Base-by-base conservation (phyloP, 2,329 filamentous ascomycete genomes). In the Chaetomium sp. region DNA sequence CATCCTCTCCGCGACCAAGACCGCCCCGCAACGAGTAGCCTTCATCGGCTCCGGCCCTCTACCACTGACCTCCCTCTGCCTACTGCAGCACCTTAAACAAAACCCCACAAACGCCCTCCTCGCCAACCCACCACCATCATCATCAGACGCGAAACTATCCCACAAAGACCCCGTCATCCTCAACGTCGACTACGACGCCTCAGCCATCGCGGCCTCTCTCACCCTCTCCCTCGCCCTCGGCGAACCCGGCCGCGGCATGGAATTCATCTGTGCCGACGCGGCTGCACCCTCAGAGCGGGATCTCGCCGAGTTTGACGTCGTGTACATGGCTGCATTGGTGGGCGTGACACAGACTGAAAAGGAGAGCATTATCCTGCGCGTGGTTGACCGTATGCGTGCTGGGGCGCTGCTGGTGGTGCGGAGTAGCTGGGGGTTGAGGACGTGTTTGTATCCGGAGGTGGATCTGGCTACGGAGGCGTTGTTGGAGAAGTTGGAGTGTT, bases 1-100 rank as follows among this genome's bases (percentile, higher is more conserved):
- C 7, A 66, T 79, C 4, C 57, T 66, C 10, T 68, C 72, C 4
- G 72, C 72, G 14, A 61, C 68, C 2, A 58, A 62, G 0, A 12
- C 58, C n/a, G 49, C 61, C 2, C 70, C 71, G 0, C 56, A 55
- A 0, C 69, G 63, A 6, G 67, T 79, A 14, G 74, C 73, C 1
- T 79, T 80, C 59, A 70, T 80, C 4, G 77, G 78, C 10, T 78
- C 74, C 0, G 77, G 78, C 0, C 76, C 77, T 0, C 62, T 80
- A 1, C 78, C 77, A 0, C 61, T 80, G 12, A 78, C 76, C 0
- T 75, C 73, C 0, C 62, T 79, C 3, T 77, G 75, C 56, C 65
- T 79, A 2, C 58, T 72, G 11, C 61, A 69, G 1, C 62, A 67
- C 2, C 68, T 75, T 10, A 66, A 68, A 1, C 58, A 52, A 0